phyloP scores from a whole-genome alignment of 176 grass and related monocot genomes.

The Rhynchospora breviuscula region DNA sequence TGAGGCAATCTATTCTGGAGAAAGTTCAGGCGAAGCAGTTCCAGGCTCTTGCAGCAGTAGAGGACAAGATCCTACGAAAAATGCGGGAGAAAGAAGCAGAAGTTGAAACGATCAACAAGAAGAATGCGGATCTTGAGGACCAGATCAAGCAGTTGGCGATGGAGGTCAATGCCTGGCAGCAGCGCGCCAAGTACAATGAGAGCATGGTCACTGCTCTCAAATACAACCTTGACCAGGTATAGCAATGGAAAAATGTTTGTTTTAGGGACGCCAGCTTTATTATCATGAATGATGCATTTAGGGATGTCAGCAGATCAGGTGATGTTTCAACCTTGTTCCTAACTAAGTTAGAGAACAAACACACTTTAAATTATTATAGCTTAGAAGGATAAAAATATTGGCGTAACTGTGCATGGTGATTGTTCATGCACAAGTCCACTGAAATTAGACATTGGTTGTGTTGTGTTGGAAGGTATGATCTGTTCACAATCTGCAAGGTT shows the following conservation, averaged over 20 bases:
- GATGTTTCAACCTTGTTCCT: background rate
- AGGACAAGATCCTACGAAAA: conserved; percentile 84
- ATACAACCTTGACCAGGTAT: conserved; percentile 89
- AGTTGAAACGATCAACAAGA: conserved; percentile 77
- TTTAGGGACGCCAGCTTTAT: no score
- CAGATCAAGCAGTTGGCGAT: conserved; percentile 79
- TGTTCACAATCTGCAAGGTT: background rate
- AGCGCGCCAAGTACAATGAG: conserved; percentile 95
- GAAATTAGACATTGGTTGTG: background rate
- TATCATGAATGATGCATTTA: background rate
- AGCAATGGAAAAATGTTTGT: background rate
- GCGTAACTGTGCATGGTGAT: background rate
- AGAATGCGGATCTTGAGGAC: conserved; percentile 83
- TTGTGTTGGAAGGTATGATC: background rate
- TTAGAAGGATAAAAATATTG: background rate
- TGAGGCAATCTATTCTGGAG: conserved; percentile 87
- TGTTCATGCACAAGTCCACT: background rate
- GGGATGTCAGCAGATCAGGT: background rate
- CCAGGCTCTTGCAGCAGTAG: conserved; percentile 73
- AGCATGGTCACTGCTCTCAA: conserved; percentile 95
- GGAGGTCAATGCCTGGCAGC: conserved; percentile 90
- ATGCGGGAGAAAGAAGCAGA: conserved; percentile 84
- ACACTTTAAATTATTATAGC: background rate
- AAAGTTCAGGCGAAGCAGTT: conserved; percentile 95
- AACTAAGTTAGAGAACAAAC: background rate